Base-by-base conservation (phyloP, 2,329 filamentous ascomycete species). In the Peltaster fructicola region DNA sequence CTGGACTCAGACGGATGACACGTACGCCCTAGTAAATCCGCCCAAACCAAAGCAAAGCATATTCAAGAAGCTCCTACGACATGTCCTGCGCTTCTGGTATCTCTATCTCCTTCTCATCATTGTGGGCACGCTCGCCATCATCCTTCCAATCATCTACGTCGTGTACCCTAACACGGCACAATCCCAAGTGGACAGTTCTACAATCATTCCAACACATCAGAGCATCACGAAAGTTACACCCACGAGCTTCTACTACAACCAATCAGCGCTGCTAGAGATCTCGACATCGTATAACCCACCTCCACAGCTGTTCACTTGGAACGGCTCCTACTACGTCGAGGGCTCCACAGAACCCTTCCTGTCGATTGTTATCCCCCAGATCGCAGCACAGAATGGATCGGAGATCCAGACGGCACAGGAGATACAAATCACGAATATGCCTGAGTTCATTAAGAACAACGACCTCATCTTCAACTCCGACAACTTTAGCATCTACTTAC, bases 121-220 rank as follows among this genome's bases (percentile, higher is more conserved):
- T 29, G 35, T 57, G 31, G 47, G 68, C 22, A 44, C 61, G 20
- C 53, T 68, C 15, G 47, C 75, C 8, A 52, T 68, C 17, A 58
- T 75, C n/a, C 54, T 65, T 19, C 51, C 69, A 18, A 46, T 73
- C 18, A 53, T 70, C 21, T 71, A 60, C 37, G 66, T 70, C 25
- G 66, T 44, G 3, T 65, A 70, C 38, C 67, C 66, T 12, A 56
- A 60, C 16, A 66, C 64, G 29, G 65, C 65, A 15, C 67, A 70
- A 37, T 29, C 44, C 19, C 56, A 59, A 24, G 56, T 72, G 36
- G 56, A 66, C 36, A 45, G 54, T 16, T 60, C 66, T 1, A 56
- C 48, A 4, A 45, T 72, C 14, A 47, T 55, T 15, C 52, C 70
- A 31, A 59, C 50, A 1, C 45, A 49, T 11, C 54, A 68, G 41